Percentiles rank a stretch among this genome's conserved stretches.
These are phyloP conservation scores for Calonectria honghensis DNA, from an alignment of 2,329 filamentous ascomycete species.

Conservation along the genomic window DNA sequence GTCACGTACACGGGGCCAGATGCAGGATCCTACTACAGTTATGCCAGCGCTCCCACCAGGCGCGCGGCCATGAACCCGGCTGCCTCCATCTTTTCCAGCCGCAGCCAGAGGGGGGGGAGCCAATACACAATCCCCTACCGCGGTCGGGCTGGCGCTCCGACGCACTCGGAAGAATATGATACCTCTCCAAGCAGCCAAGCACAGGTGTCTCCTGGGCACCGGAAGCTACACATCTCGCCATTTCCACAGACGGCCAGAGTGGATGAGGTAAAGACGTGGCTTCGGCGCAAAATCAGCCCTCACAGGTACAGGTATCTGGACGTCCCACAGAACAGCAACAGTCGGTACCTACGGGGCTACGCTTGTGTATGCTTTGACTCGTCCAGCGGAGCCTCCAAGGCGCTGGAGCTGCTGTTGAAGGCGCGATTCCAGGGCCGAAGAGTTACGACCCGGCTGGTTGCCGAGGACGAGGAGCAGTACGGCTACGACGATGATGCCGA, in stretches of 20 bases:
- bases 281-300: slow-evolving; percentile 51
- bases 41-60: slow-evolving; percentile 20
- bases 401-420: slow-evolving; percentile 53
- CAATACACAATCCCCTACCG: slow-evolving; percentile 47
- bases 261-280: slow-evolving; percentile 55
- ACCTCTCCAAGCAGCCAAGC: slow-evolving; percentile 19
- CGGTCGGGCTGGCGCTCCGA: slow-evolving; percentile 30
- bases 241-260: slow-evolving; percentile 50
- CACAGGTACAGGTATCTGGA: slow-evolving; percentile 52
- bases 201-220: slow-evolving; percentile 42
- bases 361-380: slow-evolving; percentile 53
- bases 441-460: slow-evolving; percentile 50
- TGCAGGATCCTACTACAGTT: slow-evolving; percentile 38
- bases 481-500: slow-evolving; percentile 34
- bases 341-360: slow-evolving; percentile 53
- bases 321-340: slow-evolving; percentile 50
- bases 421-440: slow-evolving; percentile 52
- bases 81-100: slow-evolving; percentile 37
- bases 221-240: slow-evolving; percentile 54
- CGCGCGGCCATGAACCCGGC: slow-evolving; percentile 20
- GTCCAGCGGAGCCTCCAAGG: slow-evolving; percentile 47
- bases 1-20: slow-evolving; percentile 34
- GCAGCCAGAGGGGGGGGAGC: slow-evolving; percentile 40
- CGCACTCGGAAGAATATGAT: slow-evolving; percentile 31
- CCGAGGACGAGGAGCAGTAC: slow-evolving; percentile 43